Evolutionary conservation across 106 monocot species (phyloP).

Genomic region (Dioscorea alata): DNA sequence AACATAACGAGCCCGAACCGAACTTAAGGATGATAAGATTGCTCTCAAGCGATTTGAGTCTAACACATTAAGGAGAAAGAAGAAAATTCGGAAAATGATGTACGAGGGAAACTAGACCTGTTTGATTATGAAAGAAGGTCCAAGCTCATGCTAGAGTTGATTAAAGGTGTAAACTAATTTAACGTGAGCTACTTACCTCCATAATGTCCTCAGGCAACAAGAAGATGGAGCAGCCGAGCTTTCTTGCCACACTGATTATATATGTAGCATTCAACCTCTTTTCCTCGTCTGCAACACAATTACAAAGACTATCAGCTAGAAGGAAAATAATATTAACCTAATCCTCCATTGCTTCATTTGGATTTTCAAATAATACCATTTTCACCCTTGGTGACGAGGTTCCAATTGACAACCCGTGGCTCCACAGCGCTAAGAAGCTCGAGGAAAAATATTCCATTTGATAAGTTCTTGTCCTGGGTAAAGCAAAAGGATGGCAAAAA

Average conservation of each 20-base stretch:
- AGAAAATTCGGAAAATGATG: too few relatives aligned
- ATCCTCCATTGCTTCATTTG: too few relatives aligned
- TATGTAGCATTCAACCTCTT: slow-evolving; percentile 50
- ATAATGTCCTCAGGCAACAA: slow-evolving; percentile 50
- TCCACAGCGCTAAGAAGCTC: slow-evolving; percentile 66
- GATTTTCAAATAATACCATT: slow-evolving; percentile 25
- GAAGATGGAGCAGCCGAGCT: slow-evolving; percentile 45
- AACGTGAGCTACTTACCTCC: slow-evolving; percentile 7
- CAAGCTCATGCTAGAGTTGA: too few relatives aligned
- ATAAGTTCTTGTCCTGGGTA: slow-evolving; percentile 41
- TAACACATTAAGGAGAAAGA: too few relatives aligned
- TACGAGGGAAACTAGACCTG: too few relatives aligned
- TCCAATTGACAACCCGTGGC: slow-evolving; percentile 65
- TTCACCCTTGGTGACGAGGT: slow-evolving; percentile 57
- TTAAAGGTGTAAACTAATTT: too few relatives aligned
- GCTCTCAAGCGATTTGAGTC: too few relatives aligned
- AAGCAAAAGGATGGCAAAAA: neutral
- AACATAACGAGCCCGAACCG: too few relatives aligned
- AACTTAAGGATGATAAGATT: too few relatives aligned
- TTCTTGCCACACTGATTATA: slow-evolving; percentile 41
- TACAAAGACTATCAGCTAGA: too few relatives aligned
- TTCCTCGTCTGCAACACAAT: slow-evolving; percentile 29
- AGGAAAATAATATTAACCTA: too few relatives aligned
- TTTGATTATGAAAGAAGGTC: too few relatives aligned
- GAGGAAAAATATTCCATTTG: slow-evolving; percentile 61